Evolutionary conservation across 257 asterid genomes (phyloP).

Genomic region (Buddleja alternifolia): DNA sequence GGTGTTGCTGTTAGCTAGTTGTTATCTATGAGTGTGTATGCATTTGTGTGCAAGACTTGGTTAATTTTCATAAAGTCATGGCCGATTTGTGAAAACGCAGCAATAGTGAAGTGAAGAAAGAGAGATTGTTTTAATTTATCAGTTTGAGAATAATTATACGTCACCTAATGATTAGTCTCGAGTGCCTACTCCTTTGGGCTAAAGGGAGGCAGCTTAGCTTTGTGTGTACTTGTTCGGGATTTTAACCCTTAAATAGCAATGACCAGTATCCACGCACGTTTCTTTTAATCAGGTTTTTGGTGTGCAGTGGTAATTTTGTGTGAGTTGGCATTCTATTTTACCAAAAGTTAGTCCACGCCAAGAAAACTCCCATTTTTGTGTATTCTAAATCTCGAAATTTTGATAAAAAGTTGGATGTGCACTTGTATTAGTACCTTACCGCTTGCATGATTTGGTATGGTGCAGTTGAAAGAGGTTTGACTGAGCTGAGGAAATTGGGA

Average conservation of each 20-base stretch:
- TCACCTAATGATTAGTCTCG: not conserved
- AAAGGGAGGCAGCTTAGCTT: not conserved
- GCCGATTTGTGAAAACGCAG: not conserved
- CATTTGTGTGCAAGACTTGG: not conserved
- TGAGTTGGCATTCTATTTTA: not conserved
- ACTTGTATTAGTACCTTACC: not conserved
- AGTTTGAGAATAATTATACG: not conserved
- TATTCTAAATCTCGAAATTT: not conserved
- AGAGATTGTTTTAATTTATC: not conserved
- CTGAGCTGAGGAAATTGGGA: conserved; percentile 70
- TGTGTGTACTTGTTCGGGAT: no score
- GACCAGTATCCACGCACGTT: not conserved
- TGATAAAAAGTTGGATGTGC: not conserved
- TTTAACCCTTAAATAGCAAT: no score
- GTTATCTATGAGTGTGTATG: not conserved
- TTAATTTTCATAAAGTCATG: not conserved
- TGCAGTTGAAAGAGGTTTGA: conserved; percentile 70
- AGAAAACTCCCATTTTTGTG: not conserved
- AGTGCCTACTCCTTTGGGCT: not conserved
- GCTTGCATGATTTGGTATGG: conserved; percentile 4
- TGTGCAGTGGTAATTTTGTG: not conserved
- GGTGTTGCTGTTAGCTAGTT: not conserved
- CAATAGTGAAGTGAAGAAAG: not conserved
- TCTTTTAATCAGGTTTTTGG: not conserved
- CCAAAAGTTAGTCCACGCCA: not conserved